Evolutionary conservation across 495 filamentous ascomycete species (phyloP).

Genomic region (Aspergillus panamensis): DNA sequence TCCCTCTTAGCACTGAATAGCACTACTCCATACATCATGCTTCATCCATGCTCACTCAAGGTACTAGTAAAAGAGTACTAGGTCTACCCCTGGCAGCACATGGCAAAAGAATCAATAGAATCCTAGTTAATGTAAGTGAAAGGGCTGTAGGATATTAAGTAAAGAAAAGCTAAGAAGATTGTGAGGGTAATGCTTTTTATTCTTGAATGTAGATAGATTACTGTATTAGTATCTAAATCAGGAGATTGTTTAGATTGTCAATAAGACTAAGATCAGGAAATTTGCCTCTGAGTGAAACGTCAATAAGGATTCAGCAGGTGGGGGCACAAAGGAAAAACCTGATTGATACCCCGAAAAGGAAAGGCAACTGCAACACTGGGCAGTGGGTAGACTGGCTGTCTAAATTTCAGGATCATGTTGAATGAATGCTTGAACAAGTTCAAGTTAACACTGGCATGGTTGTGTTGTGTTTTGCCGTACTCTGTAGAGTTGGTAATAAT

Average conservation of each 20-base stretch:
- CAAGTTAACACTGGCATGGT: too few relatives aligned
- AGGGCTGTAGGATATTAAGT: too few relatives aligned
- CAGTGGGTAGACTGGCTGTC: too few relatives aligned
- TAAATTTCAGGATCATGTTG: too few relatives aligned
- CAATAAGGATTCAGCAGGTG: constrained; percentile 16
- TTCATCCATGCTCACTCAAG: neutral
- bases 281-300: constrained; percentile 10
- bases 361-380: neutral
- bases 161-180: neutral
- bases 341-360: constrained; percentile 10
- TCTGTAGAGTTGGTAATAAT: too few relatives aligned
- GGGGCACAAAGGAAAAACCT: neutral
- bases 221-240: neutral
- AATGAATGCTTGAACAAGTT: too few relatives aligned
- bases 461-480: too few relatives aligned
- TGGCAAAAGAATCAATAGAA: neutral
- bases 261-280: neutral
- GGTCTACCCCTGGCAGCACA: neutral
- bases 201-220: neutral
- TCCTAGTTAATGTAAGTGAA: too few relatives aligned
- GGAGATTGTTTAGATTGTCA: neutral
- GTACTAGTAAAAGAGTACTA: neutral
- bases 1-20: neutral
- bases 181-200: neutral
- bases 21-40: neutral